Percentiles rank a stretch among this genome's conserved stretches.
Conservation (phyloP, 139 green algal genomes). For the Chloropicon primus region DNA sequence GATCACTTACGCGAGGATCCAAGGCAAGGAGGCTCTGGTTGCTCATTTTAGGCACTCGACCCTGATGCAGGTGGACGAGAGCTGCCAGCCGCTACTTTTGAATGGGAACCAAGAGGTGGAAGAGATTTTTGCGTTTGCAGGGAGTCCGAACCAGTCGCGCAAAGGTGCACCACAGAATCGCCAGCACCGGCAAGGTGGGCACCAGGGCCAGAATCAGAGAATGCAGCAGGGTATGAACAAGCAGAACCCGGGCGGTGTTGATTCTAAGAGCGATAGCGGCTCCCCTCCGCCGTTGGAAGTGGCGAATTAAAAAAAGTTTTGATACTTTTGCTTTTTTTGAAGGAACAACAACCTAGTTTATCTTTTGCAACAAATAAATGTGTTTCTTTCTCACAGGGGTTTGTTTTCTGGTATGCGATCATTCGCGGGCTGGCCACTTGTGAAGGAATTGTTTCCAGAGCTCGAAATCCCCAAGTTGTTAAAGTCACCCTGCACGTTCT, state of each 20-base stretch:
- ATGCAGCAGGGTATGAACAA: too few species aligned
- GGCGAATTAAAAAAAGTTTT: neutral
- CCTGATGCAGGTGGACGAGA: conserved; percentile 98
- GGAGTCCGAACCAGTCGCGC: neutral
- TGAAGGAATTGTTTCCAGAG: neutral
- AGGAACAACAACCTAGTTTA: too few species aligned
- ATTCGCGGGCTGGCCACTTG: neutral
- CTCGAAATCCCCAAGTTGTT: neutral
- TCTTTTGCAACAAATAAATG: too few species aligned
- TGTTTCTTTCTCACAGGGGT: too few species aligned
- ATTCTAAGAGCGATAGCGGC: neutral
- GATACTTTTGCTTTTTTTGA: neutral
- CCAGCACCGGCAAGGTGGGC: too few species aligned
- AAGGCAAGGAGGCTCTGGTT: conserved; percentile 73
- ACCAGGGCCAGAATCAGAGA: too few species aligned
- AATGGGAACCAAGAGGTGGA: conserved; percentile 7
- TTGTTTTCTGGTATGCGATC: neutral
- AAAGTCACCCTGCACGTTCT: neutral
- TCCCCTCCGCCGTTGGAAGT: neutral
- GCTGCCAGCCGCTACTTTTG: conserved; percentile 90
- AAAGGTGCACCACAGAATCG: too few species aligned
- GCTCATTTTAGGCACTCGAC: conserved; percentile 92
- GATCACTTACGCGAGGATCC: conserved; percentile 89
- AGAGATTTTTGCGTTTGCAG: neutral
- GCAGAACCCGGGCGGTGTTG: neutral